Evolutionary conservation across 2,329 filamentous ascomycete species (phyloP).

Genomic region (Bipolaris sorokiniana): DNA sequence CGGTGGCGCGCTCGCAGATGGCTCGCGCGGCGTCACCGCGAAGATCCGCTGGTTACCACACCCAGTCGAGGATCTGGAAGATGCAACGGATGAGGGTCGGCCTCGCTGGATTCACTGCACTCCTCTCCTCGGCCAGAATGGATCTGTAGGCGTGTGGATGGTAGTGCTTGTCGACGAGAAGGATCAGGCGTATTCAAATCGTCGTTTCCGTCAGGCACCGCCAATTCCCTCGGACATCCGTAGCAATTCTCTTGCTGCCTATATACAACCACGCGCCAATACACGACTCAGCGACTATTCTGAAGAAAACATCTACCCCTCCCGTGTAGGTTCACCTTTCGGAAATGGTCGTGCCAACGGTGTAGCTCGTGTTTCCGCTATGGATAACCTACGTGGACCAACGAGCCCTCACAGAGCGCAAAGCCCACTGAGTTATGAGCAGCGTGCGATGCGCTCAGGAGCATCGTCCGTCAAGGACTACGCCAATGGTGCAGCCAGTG

Average conservation of each 20-base stretch:
- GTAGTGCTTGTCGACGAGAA: slow-evolving; percentile 70
- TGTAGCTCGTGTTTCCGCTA: slow-evolving; percentile 7
- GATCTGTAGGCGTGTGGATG: slow-evolving; percentile 79
- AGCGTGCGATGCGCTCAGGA: slow-evolving; percentile 19
- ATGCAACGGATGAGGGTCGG: slow-evolving; percentile 62
- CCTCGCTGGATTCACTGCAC: slow-evolving; percentile 80
- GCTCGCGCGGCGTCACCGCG: slow-evolving; percentile 71
- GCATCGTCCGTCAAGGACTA: slow-evolving; percentile 18
- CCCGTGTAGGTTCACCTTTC: slow-evolving; percentile 1
- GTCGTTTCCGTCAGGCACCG: slow-evolving; percentile 41
- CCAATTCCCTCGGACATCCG: slow-evolving; percentile 39
- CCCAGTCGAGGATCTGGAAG: slow-evolving; percentile 45
- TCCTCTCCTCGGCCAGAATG: slow-evolving; percentile 70
- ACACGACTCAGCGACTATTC: slow-evolving; percentile 17
- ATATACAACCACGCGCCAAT: background rate
- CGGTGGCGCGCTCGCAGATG: slow-evolving; percentile 67
- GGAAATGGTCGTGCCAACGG: slow-evolving; percentile 5
- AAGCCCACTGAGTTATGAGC: slow-evolving; percentile 12
- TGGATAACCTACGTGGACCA: slow-evolving; percentile 17
- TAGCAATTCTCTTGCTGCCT: slow-evolving; percentile 8
- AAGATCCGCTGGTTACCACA: slow-evolving; percentile 71
- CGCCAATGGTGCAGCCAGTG: slow-evolving; percentile 14
- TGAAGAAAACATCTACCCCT: slow-evolving; percentile 7
- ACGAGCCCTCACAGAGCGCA: slow-evolving; percentile 12
- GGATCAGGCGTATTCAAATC: slow-evolving; percentile 26